Percentiles rank a stretch among this genome's conserved stretches.
Conservation (phyloP, 495 filamentous ascomycete genomes). For the Darksidea phi region DNA sequence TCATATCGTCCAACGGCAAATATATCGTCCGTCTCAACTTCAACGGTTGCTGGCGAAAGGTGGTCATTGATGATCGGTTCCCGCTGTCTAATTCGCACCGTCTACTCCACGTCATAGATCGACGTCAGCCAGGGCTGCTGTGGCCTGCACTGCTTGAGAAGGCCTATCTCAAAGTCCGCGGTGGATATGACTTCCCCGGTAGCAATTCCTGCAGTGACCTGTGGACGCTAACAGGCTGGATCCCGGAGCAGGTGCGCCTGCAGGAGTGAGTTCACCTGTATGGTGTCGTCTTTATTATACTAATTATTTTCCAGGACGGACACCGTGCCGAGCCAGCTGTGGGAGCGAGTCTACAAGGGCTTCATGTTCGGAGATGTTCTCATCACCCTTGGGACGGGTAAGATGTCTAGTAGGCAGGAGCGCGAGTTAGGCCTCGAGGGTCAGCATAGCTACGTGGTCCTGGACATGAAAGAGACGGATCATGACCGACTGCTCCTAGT, state of each 20-base stretch:
- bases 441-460: conserved; percentile 90
- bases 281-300: neutral
- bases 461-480: conserved; percentile 70
- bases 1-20: conserved; percentile 72
- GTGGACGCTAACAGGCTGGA: conserved; percentile 89
- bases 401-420: conserved; percentile 70
- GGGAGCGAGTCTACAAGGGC: conserved; percentile 71
- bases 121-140: conserved; percentile 69
- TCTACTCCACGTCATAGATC: conserved; percentile 82
- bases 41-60: conserved; percentile 86
- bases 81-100: conserved; percentile 71
- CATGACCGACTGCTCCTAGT: conserved; percentile 69
- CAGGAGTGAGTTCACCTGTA: conserved; percentile 53
- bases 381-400: conserved; percentile 86
- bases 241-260: conserved; percentile 91
- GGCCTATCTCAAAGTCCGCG: conserved; percentile 93
- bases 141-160: conserved; percentile 98
- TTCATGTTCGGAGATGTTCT: conserved; percentile 80
- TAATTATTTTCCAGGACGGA: conserved; percentile 31
- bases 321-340: conserved; percentile 69
- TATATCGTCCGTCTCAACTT: conserved; percentile 92
- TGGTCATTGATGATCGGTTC: conserved; percentile 88
- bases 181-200: conserved; percentile 97
- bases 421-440: conserved; percentile 74
- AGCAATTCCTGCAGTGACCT: conserved; percentile 96